Evolutionary conservation across 2,329 filamentous ascomycete genomes (phyloP), one percentile per base, ranked within the genome.

Genomic region (Teratosphaeria zuluensis): DNA sequence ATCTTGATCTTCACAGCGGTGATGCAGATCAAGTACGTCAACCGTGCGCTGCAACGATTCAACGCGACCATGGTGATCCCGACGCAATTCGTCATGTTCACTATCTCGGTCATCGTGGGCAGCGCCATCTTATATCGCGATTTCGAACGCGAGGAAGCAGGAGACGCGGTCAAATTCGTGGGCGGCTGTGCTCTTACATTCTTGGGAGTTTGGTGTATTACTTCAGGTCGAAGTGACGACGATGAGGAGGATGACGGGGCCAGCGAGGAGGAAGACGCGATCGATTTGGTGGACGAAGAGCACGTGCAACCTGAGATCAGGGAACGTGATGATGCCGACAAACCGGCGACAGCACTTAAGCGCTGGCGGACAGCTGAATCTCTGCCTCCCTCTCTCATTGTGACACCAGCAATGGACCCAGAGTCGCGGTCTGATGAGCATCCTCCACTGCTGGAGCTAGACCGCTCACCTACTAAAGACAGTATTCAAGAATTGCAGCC

Each of bases 31-130:
- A 92, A 90, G 70, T 99, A 97, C 71, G 83, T 99, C 71, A 99
- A 97, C 76, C 89, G 84, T 56, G 86, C 87, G 1, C 79, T 99
- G 56, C 92, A 96, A 72, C 85, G 89, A 53, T 99, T 97, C 76
- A 90, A 96, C 73, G 96, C 94, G 6, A 99, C 94, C 0, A 91
- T 96, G 72, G 94, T 99, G 65, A 99, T 99, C 63, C 94, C 94
- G 0, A 94, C 94, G 14, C 94, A 99, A 69, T 99, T 99, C 67
- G 94, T 99, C 55, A 83, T 95, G 63, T 99, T 99, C 73, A 99
- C 94, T 0, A 80, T 99, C 7, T 95, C 89, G 5, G 94, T 97
- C 62, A 97, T 99, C 66, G 81, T 96, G 56, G 94, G 94, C 58
- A 96, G 92, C 68, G 92, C 92, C 1, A 81, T 99, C 8, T 77